Conservation (phyloP, 2,329 filamentous ascomycete species). For the Chaetomiaceae sp. region DNA sequence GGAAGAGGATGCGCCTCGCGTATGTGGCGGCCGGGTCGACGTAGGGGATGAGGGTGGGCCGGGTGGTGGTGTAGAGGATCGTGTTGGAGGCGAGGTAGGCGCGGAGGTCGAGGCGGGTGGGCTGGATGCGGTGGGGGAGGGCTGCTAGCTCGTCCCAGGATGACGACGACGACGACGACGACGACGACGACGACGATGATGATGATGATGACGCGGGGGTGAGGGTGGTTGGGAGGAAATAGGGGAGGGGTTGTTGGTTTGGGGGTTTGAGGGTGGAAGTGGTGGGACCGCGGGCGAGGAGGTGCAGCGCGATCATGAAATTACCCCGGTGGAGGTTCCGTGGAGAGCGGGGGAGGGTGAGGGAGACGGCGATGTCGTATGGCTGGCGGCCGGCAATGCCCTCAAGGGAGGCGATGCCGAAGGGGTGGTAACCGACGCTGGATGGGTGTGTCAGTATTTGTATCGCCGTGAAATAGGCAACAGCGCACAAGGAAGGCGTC, state of each 20-base stretch:
- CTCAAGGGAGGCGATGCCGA: constrained; percentile 45
- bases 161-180: constrained; percentile 33
- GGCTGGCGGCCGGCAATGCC: constrained; percentile 65
- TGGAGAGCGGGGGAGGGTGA: constrained; percentile 74
- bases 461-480: not conserved
- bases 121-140: too few relatives aligned
- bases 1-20: constrained; percentile 55
- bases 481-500: not conserved
- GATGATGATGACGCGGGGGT: constrained; percentile 25
- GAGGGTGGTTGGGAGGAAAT: constrained; percentile 8
- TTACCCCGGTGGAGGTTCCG: constrained; percentile 76
- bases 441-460: not conserved
- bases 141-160: too few relatives aligned
- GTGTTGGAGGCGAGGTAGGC: constrained; percentile 13
- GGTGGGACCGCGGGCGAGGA: constrained; percentile 46
- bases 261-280: not conserved
- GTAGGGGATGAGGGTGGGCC: constrained; percentile 78
- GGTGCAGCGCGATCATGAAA: constrained; percentile 84
- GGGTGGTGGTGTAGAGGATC: constrained; percentile 52
- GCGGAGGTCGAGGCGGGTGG: constrained; percentile 35
- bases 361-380: constrained; percentile 76
- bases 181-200: constrained; percentile 24
- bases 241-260: not conserved
- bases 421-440: constrained; percentile 50
- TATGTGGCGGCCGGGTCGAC: constrained; percentile 63